Percentiles rank a stretch among this genome's conserved stretches.
These are phyloP conservation scores for Aspergillus calidoustus DNA, from an alignment of 2,329 filamentous ascomycete genomes.

Conservation along the genomic window DNA sequence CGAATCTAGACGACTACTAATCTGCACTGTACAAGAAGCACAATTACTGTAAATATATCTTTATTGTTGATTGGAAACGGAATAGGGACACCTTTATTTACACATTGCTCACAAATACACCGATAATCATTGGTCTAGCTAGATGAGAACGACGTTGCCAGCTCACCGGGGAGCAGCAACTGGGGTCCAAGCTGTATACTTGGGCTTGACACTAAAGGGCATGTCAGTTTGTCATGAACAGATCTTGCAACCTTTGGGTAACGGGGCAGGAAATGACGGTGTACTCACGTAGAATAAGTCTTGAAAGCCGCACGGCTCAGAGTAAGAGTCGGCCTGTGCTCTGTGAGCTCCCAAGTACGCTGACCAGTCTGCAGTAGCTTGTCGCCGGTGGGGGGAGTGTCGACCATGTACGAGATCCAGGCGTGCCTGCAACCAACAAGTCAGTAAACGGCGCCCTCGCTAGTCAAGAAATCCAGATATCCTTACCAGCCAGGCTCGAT, in stretches of 20 bases:
- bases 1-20: background rate
- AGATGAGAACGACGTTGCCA: slow-evolving; percentile 8
- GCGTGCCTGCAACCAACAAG: slow-evolving; percentile 67
- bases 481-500: slow-evolving; percentile 86
- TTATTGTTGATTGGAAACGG: slow-evolving; percentile 28
- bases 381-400: slow-evolving; percentile 82
- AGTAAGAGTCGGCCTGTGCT: slow-evolving; percentile 77
- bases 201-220: slow-evolving; percentile 36
- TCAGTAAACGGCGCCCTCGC: background rate
- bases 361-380: slow-evolving; percentile 68
- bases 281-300: slow-evolving; percentile 89
- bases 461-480: background rate
- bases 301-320: slow-evolving; percentile 79
- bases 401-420: slow-evolving; percentile 93
- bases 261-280: background rate
- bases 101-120: slow-evolving; percentile 27
- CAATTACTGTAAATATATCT: slow-evolving; percentile 20
- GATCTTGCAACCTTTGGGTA: too few relatives aligned
- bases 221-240: background rate
- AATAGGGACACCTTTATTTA: slow-evolving; percentile 43
- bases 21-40: slow-evolving; percentile 15
- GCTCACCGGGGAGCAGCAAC: slow-evolving; percentile 42
- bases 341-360: slow-evolving; percentile 75
- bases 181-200: slow-evolving; percentile 41
- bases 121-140: slow-evolving; percentile 9